phyloP scores from a whole-genome alignment of 2,329 filamentous ascomycete genomes.

The Arthrinium phaeospermum region DNA sequence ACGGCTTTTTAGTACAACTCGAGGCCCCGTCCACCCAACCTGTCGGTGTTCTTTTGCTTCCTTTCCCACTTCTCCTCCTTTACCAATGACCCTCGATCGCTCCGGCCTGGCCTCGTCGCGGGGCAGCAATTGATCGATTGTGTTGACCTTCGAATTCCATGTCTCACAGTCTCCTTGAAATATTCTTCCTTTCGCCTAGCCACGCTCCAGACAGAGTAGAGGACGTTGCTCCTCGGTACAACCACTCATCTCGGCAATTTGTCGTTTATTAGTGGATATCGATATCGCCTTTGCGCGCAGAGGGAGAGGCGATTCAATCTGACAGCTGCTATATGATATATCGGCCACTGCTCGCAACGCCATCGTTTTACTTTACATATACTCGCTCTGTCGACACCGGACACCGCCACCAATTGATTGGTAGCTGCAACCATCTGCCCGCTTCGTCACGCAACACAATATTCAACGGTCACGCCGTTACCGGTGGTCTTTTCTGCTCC shows the following conservation, averaged over 20 bases:
- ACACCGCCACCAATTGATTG: slow-evolving; percentile 10
- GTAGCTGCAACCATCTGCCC: background rate
- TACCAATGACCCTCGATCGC: background rate
- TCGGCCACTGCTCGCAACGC: background rate
- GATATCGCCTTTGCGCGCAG: background rate
- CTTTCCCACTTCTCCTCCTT: slow-evolving; percentile 16
- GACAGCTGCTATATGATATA: background rate
- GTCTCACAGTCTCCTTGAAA: background rate
- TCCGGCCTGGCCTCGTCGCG: slow-evolving; percentile 7
- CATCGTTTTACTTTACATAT: background rate
- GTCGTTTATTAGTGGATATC: background rate
- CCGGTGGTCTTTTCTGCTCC: background rate
- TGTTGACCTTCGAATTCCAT: background rate
- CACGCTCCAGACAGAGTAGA: background rate
- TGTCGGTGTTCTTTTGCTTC: slow-evolving; percentile 11
- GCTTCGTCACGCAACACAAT: background rate
- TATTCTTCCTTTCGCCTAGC: background rate
- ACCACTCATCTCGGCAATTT: background rate
- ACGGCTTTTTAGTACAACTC: slow-evolving; percentile 15
- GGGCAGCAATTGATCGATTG: background rate
- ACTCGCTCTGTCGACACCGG: background rate
- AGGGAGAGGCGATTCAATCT: background rate
- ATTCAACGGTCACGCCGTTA: background rate
- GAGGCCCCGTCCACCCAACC: slow-evolving; percentile 16
- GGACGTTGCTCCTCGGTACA: background rate